Conservation (phyloP, 2,329 filamentous ascomycete genomes). For the Alternaria rosae region DNA sequence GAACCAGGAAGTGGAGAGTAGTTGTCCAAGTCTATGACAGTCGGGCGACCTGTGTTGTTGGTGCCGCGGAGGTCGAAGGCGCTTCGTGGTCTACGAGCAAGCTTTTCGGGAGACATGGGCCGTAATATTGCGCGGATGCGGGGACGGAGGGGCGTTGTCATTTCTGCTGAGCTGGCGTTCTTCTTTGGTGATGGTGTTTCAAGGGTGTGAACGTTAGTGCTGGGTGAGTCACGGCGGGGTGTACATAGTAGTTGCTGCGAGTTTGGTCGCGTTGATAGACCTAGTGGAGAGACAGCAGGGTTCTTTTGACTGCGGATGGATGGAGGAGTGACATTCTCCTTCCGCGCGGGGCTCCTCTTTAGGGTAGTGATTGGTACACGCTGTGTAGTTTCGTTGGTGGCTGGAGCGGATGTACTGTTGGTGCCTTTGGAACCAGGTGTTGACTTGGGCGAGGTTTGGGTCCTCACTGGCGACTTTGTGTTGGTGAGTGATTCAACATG, state of each 20-base stretch:
- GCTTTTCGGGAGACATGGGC: conserved; percentile 29
- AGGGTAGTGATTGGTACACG: conserved; percentile 11
- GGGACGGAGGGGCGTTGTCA: conserved; percentile 14
- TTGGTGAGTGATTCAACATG: conserved; percentile 23
- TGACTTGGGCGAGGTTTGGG: conserved; percentile 10
- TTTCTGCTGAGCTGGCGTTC: conserved; percentile 1
- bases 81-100: conserved; percentile 37
- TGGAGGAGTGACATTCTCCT: conserved; percentile 35
- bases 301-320: conserved; percentile 2
- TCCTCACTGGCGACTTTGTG: conserved; percentile 22
- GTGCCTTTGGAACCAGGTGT: conserved; percentile 27
- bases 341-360: conserved; percentile 19
- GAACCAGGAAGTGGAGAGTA: conserved; percentile 6
- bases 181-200: conserved; percentile 2
- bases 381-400: conserved; percentile 7
- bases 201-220: conserved; percentile 17
- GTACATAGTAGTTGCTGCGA: conserved; percentile 29
- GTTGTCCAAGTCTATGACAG: neutral
- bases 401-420: conserved; percentile 28
- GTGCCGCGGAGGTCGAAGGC: conserved; percentile 42
- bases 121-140: conserved; percentile 25
- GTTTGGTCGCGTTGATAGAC: conserved; percentile 15
- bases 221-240: conserved; percentile 20
- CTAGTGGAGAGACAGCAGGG: neutral
- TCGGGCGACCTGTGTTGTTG: neutral